These are phyloP conservation scores for Paramecium tetraurelia DNA, from an alignment of 73 alveolate genomes.

Conservation along the genomic window DNA sequence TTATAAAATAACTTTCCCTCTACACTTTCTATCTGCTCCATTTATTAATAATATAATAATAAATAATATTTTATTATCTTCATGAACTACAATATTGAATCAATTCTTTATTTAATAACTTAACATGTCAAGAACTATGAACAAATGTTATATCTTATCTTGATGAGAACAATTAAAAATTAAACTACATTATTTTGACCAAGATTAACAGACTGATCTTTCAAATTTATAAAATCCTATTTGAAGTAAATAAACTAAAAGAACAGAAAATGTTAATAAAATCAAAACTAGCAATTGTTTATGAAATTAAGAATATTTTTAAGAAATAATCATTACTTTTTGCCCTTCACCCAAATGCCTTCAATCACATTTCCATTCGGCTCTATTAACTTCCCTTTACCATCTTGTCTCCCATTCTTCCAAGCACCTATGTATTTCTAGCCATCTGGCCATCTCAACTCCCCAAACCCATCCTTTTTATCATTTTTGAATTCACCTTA, in stretches of 20 bases:
- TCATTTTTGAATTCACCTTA: conserved; percentile 14
- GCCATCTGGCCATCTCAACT: neutral
- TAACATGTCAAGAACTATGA: neutral
- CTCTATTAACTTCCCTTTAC: neutral
- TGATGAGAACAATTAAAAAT: neutral
- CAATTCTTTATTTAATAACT: neutral
- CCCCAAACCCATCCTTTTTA: conserved; percentile 1
- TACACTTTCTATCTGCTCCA: neutral
- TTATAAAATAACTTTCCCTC: conserved; percentile 28
- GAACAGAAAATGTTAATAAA: neutral
- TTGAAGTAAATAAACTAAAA: neutral
- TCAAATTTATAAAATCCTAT: neutral
- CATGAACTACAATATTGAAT: neutral
- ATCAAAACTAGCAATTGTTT: neutral
- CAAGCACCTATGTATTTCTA: neutral
- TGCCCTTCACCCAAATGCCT: conserved; percentile 11
- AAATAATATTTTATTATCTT: neutral
- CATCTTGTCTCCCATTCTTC: conserved; percentile 8
- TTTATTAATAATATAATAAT: neutral
- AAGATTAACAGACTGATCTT: neutral
- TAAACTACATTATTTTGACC: neutral
- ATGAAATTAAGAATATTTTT: neutral
- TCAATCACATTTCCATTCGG: neutral
- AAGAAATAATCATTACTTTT: neutral
- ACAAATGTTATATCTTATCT: too few species aligned